These are phyloP conservation scores for Ceratocystis albifundus DNA, from an alignment of 2,329 filamentous ascomycete genomes.

Conservation along the genomic window DNA sequence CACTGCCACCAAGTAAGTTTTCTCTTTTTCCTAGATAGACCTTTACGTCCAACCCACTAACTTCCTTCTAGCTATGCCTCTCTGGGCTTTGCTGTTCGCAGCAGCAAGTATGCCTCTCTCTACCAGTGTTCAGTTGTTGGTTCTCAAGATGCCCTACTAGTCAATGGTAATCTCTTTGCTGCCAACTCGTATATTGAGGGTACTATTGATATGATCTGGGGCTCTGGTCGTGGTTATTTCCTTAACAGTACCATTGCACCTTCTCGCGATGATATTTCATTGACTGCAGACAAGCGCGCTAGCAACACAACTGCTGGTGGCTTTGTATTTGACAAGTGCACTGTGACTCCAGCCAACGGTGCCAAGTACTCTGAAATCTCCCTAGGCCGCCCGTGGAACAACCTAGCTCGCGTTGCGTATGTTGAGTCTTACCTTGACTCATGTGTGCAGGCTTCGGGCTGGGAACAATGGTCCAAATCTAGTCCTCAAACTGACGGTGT, in stretches of 20 bases:
- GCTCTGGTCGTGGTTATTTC: slow-evolving; percentile 33
- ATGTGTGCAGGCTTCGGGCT: slow-evolving; percentile 49
- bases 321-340: slow-evolving; percentile 31
- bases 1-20: slow-evolving; percentile 1
- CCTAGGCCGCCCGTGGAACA: slow-evolving; percentile 39
- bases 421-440: slow-evolving; percentile 39
- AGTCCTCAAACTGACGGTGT: slow-evolving; percentile 42
- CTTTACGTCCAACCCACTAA: slow-evolving; percentile 27
- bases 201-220: slow-evolving; percentile 34
- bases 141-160: slow-evolving; percentile 41
- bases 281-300: slow-evolving; percentile 32
- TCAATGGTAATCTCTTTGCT: slow-evolving; percentile 38
- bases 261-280: slow-evolving; percentile 27
- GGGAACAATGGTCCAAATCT: slow-evolving; percentile 43
- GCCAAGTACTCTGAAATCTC: slow-evolving; percentile 31
- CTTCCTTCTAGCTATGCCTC: slow-evolving; percentile 38
- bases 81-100: slow-evolving; percentile 26
- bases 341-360: slow-evolving; percentile 25
- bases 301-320: slow-evolving; percentile 31
- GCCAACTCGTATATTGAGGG: slow-evolving; percentile 35
- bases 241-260: slow-evolving; percentile 30
- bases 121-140: slow-evolving; percentile 38
- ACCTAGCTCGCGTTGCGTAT: slow-evolving; percentile 39
- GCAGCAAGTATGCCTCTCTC: slow-evolving; percentile 14
- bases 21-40: slow-evolving; percentile 27